phyloP scores from a whole-genome alignment of 345 rosid species.

The Bruguiera sexangula region DNA sequence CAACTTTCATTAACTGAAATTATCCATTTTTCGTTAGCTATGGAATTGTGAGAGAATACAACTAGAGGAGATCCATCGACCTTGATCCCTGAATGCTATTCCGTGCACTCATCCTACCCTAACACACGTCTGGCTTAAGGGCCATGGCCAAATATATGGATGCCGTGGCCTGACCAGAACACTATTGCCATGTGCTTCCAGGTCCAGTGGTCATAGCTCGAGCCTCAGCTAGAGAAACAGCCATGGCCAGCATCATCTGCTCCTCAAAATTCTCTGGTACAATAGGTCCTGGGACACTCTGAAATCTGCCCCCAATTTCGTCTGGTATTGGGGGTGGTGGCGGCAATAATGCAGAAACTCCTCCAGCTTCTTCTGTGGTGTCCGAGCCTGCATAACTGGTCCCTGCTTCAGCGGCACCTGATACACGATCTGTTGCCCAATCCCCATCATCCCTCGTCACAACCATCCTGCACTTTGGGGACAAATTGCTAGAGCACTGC shows the following conservation, averaged over 20 bases:
- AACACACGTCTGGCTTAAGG: too few relatives aligned
- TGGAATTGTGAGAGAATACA: too few relatives aligned
- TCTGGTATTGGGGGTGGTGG: slow-evolving; percentile 26
- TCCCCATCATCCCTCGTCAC: slow-evolving; percentile 23
- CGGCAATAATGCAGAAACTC: slow-evolving; percentile 31
- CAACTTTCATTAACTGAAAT: too few relatives aligned
- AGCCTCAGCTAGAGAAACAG: slow-evolving; percentile 85
- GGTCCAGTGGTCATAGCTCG: slow-evolving; percentile 49
- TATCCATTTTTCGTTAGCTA: too few relatives aligned
- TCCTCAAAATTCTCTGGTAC: slow-evolving; percentile 89
- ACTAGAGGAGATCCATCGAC: too few relatives aligned
- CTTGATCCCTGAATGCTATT: too few relatives aligned
- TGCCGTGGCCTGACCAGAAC: too few relatives aligned
- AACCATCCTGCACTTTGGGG: slow-evolving; percentile 22
- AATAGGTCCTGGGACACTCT: slow-evolving; percentile 43
- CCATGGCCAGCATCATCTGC: slow-evolving; percentile 96
- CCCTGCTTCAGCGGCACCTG: slow-evolving; percentile 64
- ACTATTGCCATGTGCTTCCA: slow-evolving; percentile 69
- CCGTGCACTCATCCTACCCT: too few relatives aligned
- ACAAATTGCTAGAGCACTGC: slow-evolving; percentile 27
- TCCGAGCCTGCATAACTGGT: slow-evolving; percentile 65
- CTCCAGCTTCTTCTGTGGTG: slow-evolving; percentile 42
- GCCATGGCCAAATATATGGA: too few relatives aligned
- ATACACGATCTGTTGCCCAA: slow-evolving; percentile 52
- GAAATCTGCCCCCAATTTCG: slow-evolving; percentile 37